Evolutionary conservation across 345 rosid species (phyloP).

Genomic region (Cochlearia excelsa): DNA sequence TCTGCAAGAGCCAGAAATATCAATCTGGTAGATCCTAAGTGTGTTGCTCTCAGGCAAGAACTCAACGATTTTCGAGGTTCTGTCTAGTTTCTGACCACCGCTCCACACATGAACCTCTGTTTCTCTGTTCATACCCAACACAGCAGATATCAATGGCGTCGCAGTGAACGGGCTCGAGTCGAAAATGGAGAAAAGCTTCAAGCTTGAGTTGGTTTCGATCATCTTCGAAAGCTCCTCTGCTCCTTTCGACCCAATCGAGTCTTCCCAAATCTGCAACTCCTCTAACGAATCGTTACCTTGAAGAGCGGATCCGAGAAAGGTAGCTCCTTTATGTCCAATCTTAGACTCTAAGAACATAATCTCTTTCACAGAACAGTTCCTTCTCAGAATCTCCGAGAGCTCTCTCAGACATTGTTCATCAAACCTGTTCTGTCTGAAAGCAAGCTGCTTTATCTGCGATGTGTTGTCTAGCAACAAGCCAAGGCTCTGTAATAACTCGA

Average conservation of each 20-base stretch:
- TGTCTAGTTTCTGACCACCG: constrained; percentile 52
- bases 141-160: constrained; percentile 84
- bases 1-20: constrained; percentile 67
- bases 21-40: constrained; percentile 63
- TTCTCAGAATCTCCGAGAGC: constrained; percentile 53
- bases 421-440: constrained; percentile 59
- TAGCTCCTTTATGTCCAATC: constrained; percentile 59
- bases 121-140: constrained; percentile 67
- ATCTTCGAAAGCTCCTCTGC: constrained; percentile 92
- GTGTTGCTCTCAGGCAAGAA: constrained; percentile 64
- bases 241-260: constrained; percentile 83
- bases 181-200: constrained; percentile 69
- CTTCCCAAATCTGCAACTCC: constrained; percentile 95
- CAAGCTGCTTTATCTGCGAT: constrained; percentile 55
- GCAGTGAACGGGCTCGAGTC: constrained; percentile 68
- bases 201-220: constrained; percentile 80
- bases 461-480: constrained; percentile 56
- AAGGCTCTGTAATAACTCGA: constrained; percentile 49
- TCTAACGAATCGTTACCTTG: constrained; percentile 65
- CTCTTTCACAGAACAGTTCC: constrained; percentile 59
- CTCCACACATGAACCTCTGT: constrained; percentile 91
- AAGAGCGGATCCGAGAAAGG: constrained; percentile 63
- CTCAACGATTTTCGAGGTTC: constrained; percentile 74
- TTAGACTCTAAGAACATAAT: constrained; percentile 54
- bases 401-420: constrained; percentile 49